These are phyloP conservation scores for Periconia digitata DNA, from an alignment of 2,329 filamentous ascomycete genomes.

Conservation along the genomic window DNA sequence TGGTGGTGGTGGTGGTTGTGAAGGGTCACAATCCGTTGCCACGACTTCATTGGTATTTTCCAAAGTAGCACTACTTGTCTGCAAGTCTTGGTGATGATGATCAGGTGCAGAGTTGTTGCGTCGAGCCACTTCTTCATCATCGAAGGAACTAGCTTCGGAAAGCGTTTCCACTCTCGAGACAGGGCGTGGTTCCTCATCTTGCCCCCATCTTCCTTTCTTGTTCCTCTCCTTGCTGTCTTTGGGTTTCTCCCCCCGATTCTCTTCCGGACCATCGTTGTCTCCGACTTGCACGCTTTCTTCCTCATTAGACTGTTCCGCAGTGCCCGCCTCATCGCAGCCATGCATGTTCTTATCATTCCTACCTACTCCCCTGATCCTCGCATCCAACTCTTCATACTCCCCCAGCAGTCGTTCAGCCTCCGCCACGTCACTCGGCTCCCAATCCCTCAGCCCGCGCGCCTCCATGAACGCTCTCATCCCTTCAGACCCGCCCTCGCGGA, in stretches of 20 bases:
- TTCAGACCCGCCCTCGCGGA: slow-evolving; percentile 12
- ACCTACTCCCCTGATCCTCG: neutral
- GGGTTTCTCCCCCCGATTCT: no score
- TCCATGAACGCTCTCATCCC: slow-evolving; percentile 12
- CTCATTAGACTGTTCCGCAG: neutral
- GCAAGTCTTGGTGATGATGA: no score
- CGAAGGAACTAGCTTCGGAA: no score
- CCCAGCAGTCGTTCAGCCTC: slow-evolving; percentile 5
- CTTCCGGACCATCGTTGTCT: neutral
- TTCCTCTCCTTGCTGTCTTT: no score
- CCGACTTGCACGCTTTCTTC: neutral
- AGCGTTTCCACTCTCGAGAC: no score
- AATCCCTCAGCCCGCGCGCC: slow-evolving; percentile 7
- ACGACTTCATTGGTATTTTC: neutral
- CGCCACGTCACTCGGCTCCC: slow-evolving; percentile 7
- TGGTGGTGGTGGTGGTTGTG: neutral
- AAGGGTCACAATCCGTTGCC: neutral
- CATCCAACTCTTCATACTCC: slow-evolving; percentile 6
- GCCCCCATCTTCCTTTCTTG: no score
- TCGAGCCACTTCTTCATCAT: no score
- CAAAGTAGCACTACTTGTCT: neutral
- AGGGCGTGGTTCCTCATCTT: no score
- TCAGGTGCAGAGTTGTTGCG: no score
- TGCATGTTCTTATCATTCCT: neutral
- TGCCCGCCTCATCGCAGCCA: neutral